Percentiles rank a stretch among this genome's conserved stretches.
Conservation (phyloP, 2,329 filamentous ascomycete species). For the Blastomyces gilchristii region DNA sequence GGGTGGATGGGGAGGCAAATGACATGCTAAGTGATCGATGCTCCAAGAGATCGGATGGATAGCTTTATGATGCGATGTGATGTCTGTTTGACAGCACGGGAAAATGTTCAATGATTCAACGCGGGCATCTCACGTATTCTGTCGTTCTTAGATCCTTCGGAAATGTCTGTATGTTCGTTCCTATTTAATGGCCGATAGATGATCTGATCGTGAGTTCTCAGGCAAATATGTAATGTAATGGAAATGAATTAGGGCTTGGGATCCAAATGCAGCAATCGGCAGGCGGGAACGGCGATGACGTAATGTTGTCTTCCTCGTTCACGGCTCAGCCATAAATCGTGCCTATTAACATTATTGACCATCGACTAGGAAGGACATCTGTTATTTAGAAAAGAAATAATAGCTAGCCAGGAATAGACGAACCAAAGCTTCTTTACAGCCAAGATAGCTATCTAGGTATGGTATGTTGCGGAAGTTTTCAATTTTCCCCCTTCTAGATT, state of each 20-base stretch:
- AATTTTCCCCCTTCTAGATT: too few relatives aligned
- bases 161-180: background rate
- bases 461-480: too few relatives aligned
- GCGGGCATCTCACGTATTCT: background rate
- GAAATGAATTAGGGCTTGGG: background rate
- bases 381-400: too few relatives aligned
- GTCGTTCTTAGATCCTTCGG: background rate
- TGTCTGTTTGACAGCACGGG: background rate
- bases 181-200: background rate
- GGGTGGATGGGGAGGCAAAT: constrained; percentile 37
- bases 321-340: background rate
- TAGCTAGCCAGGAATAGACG: too few relatives aligned
- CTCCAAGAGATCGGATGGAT: too few relatives aligned
- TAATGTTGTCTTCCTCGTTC: background rate
- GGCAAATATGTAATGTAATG: background rate
- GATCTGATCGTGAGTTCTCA: background rate
- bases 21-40: constrained; percentile 20
- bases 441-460: too few relatives aligned
- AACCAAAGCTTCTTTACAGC: too few relatives aligned
- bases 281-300: too few relatives aligned
- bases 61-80: background rate
- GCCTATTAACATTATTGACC: too few relatives aligned
- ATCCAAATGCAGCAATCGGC: background rate
- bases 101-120: background rate
- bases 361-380: too few relatives aligned